Evolutionary conservation across 1,284 basidiomycete genomes (phyloP).

Genomic region (Peniophora sp.): DNA sequence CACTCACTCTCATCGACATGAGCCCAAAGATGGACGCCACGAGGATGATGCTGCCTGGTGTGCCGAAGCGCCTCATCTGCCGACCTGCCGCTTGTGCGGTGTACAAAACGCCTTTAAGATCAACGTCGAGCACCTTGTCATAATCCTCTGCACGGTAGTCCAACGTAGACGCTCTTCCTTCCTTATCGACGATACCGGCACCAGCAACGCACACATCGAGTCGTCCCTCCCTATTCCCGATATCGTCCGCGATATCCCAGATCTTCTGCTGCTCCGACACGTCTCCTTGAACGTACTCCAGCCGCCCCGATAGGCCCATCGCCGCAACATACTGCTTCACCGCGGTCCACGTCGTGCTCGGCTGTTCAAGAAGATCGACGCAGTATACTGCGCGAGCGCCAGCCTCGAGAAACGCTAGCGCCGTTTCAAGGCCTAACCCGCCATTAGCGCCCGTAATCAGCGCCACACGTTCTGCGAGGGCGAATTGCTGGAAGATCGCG

Average conservation of each 20-base stretch:
- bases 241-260: constrained; percentile 45
- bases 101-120: constrained; percentile 68
- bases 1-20: constrained; percentile 64
- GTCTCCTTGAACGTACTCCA: constrained; percentile 61
- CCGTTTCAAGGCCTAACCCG: constrained; percentile 77
- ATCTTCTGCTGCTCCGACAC: constrained; percentile 51
- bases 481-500: constrained; percentile 53
- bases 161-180: constrained; percentile 40
- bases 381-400: constrained; percentile 71
- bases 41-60: constrained; percentile 69
- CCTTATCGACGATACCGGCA: constrained; percentile 59
- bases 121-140: constrained; percentile 59
- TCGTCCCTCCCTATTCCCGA: constrained; percentile 53
- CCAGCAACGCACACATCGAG: constrained; percentile 70
- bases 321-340: constrained; percentile 44
- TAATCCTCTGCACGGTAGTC: constrained; percentile 66
- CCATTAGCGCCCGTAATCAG: constrained; percentile 76
- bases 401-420: constrained; percentile 65
- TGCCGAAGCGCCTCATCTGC: constrained; percentile 62
- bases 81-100: constrained; percentile 72
- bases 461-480: constrained; percentile 63
- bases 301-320: constrained; percentile 28
- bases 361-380: constrained; percentile 58
- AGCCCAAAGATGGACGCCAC: constrained; percentile 85
- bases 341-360: constrained; percentile 58